Conservation (phyloP, 345 rosid genomes). For the Aquilaria yunnanensis region DNA sequence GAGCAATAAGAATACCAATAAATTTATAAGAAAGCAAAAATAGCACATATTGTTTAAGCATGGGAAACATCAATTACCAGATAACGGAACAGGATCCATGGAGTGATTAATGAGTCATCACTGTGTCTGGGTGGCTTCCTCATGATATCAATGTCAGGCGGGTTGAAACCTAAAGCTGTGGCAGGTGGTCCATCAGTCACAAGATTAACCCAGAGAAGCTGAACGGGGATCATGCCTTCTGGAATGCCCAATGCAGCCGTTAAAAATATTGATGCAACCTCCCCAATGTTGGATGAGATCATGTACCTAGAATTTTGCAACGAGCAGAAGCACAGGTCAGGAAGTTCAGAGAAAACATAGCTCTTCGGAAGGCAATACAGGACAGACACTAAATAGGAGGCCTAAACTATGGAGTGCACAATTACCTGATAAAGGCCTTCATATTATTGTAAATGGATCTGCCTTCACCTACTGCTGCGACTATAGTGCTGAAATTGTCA, state of each 20-base stretch:
- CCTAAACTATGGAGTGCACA: background rate
- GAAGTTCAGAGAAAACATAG: too few species aligned
- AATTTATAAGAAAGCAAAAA: background rate
- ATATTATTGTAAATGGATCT: constrained; percentile 90
- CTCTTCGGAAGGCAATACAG: background rate
- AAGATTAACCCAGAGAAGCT: constrained; percentile 99
- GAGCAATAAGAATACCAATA: constrained; percentile 1
- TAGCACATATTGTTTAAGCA: background rate
- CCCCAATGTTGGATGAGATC: constrained; percentile 98
- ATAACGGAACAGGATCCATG: constrained; percentile 99
- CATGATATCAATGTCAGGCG: constrained; percentile 92
- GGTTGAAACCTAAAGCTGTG: constrained; percentile 95
- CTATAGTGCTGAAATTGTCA: constrained; percentile 96
- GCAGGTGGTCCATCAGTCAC: constrained; percentile 99
- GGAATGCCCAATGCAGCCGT: constrained; percentile 99
- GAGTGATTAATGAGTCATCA: constrained; percentile 78
- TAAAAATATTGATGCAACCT: constrained; percentile 92
- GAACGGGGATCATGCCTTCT: constrained; percentile 98
- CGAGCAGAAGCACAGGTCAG: too few species aligned
- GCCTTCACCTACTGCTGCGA: constrained; percentile 97
- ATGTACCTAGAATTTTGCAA: constrained; percentile 59
- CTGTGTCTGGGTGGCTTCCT: constrained; percentile 90
- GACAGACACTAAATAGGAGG: too few species aligned
- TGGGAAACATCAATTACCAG: constrained; percentile 35
- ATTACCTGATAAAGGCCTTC: constrained; percentile 97